Evolutionary conservation across 345 rosid species (phyloP), one percentile per base, ranked within the genome.

Genomic region (Noccaea caerulescens): DNA sequence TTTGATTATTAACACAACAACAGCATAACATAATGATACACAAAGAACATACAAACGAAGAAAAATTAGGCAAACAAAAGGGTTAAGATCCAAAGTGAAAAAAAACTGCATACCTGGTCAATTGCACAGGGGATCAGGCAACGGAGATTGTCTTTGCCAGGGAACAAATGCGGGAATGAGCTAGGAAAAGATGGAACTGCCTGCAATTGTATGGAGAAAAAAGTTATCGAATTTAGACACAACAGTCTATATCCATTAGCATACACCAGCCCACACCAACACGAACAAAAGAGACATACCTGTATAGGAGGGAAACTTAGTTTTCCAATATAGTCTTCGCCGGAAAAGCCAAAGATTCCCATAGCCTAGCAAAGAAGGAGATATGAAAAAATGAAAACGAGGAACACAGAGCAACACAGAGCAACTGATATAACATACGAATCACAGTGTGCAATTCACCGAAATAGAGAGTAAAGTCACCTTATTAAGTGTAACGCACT

Each of bases 41-140:
- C 1, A 4, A 0, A 46, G 7, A 27, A 27, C 37, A 47, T 25
- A 27, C 30, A 9, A 5, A 37, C 8, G 30, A 53, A 43, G 12
- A 72, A 3, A 9, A 33, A 14, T 58, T 32, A 3, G 51, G 12
- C 10, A 56, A 55, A 7, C 11, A 72, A 68, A 37, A 3, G 1
- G 33, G 46, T 11, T 41, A 20, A 16, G 44, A 41, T 63, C 11
- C 27, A 16, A 54, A 3, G 23, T 20, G 23, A 47, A 3, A 43
- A 43, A 38, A 11, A 37, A 64, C 34, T 63, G 72, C 77, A 38
- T 18, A 88, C 98, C 97, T 93, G 98, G 69, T 93, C 97, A 75
- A 93, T 91, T 11, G 95, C 98, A 70, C 97, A 93, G 38, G 98
- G 98, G 79, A 93, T 89, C 82, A 93, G 79, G 81, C 97, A 93